Base-by-base conservation (phyloP, 169 alveolate species). In the Blepharisma undulans region DNA sequence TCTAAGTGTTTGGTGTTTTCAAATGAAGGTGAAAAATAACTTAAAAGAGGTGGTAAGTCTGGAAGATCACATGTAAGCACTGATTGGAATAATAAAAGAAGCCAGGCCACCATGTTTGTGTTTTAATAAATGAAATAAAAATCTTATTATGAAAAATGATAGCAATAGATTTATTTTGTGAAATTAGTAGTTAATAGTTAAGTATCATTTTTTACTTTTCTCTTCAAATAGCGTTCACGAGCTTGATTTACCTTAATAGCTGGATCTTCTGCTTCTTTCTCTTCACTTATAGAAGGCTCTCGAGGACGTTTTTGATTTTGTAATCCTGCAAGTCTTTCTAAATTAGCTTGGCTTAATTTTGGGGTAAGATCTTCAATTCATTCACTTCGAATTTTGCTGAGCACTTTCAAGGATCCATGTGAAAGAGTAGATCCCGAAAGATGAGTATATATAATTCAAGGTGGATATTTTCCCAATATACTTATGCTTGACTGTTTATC, bases 381-480 rank as follows among this genome's bases (percentile, higher is more conserved):
- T 30, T 82, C 76, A 59, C 89, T 59, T 82, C 60, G 33, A 4
- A 82, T 33, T 22, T 59, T 33, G 48, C 78, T 36, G 60, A 82
- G 61, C n/a, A 59, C 76, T 82, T 82, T 82, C n/a, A 82, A 32
- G 5, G 78, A 32, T 30, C 89, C 89, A 22, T 82, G 89, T 3
- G 76, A 21, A n/a, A 82, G 60, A 59, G 72, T 82, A 6, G 61
- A 32, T 48, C 89, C 89, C 32, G 78, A 48, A 25, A 82, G 76
- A 19, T 82, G 78, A n/a, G 89, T 82, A n/a, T 22, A 82, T 22
- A 82, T 60, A 48, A 82, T 82, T 74, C 89, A 82, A 21, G 72
- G 33, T 3, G 89, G 89, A 8, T 22, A 82, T 21, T 27, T n/a
- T n/a, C 34, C 78, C 34, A 82, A 59, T 21, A 60, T 82, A 60